Conservation (phyloP, 2,329 filamentous ascomycete species). For the Fusarium euwallaceae region DNA sequence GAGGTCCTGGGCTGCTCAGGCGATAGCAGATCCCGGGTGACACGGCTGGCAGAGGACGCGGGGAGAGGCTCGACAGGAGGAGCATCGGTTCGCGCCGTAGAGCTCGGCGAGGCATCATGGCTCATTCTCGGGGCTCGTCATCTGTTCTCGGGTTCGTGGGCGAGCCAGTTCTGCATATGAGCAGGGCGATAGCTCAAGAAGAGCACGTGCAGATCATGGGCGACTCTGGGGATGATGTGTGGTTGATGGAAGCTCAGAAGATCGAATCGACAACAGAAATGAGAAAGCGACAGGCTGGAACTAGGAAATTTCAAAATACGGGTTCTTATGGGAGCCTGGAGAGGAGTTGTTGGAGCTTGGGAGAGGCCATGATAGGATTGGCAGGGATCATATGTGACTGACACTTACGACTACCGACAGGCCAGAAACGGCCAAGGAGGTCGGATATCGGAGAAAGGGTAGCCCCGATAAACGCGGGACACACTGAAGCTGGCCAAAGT, state of each 20-base stretch:
- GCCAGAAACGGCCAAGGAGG: slow-evolving; percentile 8
- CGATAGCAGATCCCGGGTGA: slow-evolving; percentile 34
- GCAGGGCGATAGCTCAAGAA: slow-evolving; percentile 46
- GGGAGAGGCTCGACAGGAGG: slow-evolving; percentile 31
- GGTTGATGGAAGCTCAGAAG: slow-evolving; percentile 4
- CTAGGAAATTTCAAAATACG: slow-evolving; percentile 21
- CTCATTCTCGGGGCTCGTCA: slow-evolving; percentile 62
- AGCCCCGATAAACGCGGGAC: slow-evolving; percentile 23
- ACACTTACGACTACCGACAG: slow-evolving; percentile 15
- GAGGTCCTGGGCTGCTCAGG: slow-evolving; percentile 25
- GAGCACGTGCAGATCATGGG: slow-evolving; percentile 46
- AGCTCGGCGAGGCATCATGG: slow-evolving; percentile 62
- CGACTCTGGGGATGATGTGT: slow-evolving; percentile 10
- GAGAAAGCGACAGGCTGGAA: slow-evolving; percentile 8
- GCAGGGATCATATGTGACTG: slow-evolving; percentile 38
- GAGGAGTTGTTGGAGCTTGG: slow-evolving; percentile 32
- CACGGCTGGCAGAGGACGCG: slow-evolving; percentile 29
- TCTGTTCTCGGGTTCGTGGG: slow-evolving; percentile 42
- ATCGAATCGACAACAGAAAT: neutral
- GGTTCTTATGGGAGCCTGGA: slow-evolving; percentile 22
- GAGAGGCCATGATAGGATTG: slow-evolving; percentile 43
- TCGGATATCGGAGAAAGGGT: slow-evolving; percentile 28
- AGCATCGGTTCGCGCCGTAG: slow-evolving; percentile 52
- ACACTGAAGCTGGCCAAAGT: slow-evolving; percentile 13
- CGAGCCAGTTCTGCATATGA: slow-evolving; percentile 49